These are phyloP conservation scores for Lyophyllum semitale DNA, from an alignment of 768 basidiomycete species.

Conservation along the genomic window DNA sequence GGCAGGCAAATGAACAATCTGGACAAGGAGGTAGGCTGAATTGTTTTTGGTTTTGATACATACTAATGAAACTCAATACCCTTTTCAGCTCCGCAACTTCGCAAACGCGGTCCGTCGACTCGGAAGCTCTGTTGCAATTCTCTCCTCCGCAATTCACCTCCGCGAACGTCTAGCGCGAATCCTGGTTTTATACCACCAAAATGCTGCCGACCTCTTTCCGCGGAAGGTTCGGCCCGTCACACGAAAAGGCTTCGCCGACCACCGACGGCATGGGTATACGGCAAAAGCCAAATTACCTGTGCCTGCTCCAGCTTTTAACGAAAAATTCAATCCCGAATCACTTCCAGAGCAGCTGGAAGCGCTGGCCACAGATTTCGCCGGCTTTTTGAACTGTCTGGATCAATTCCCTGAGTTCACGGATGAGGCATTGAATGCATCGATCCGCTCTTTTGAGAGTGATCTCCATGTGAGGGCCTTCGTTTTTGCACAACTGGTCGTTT, in stretches of 20 bases:
- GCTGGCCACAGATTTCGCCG: conserved; percentile 65
- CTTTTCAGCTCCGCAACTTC: conserved; percentile 65
- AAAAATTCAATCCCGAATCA: conserved; percentile 61
- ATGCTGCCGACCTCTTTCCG: conserved; percentile 79
- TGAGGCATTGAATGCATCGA: conserved; percentile 68
- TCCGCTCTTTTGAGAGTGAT: conserved; percentile 68
- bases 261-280: conserved; percentile 30
- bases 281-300: conserved; percentile 42
- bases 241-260: conserved; percentile 34
- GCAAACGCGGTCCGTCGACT: conserved; percentile 76
- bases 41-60: not conserved
- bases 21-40: conserved; percentile 60
- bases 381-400: conserved; percentile 70
- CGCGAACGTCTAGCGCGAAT: conserved; percentile 72
- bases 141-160: conserved; percentile 72
- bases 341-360: conserved; percentile 67
- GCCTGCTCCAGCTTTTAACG: conserved; percentile 55
- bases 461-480: conserved; percentile 50
- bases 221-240: conserved; percentile 53
- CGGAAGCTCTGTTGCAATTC: conserved; percentile 75
- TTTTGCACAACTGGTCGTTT: not conserved
- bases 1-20: conserved; percentile 58
- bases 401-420: conserved; percentile 81
- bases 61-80: conserved; percentile 1
- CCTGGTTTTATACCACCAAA: conserved; percentile 71